Base-by-base conservation (phyloP, 495 filamentous ascomycete species). In the Extremus antarcticus region DNA sequence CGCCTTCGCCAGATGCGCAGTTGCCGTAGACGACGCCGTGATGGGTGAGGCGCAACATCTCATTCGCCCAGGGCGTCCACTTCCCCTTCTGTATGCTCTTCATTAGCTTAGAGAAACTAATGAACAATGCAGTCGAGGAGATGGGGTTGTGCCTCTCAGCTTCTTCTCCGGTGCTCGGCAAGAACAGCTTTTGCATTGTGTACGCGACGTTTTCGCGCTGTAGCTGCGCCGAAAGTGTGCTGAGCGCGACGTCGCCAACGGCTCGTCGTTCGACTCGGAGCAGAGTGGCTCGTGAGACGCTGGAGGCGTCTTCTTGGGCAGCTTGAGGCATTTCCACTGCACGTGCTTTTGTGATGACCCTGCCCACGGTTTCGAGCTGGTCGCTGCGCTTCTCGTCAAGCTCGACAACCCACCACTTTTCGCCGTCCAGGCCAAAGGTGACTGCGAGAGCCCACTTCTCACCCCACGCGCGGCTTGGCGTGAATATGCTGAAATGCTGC, bases 361-460 rank as follows among this genome's bases (percentile, higher is more conserved):
- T 53, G 8, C 22, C 17, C 3, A 29, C 17, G 19, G 4, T 23
- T 1, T 48, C 21, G 16, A 16, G 29, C 13, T 47, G 23, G 22
- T 57, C 38, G n/a, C 41, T n/a, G 8, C 50, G 45, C 35, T 43
- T 29, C 17, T 52, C 49, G 13, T 53, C 17, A 15, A 68, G 23
- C 43, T 65, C 55, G 20, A 65, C 40, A 32, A 60, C 57, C 68
- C 68, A 71, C 69, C 69, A 71, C 46, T 53, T 60, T 46, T 65
- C 60, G 35, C 66, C 69, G 22, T 54, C 29, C 3, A 65, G 32
- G 43, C 53, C 57, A 21, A 69, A 60, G 11, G 62, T 59, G 19
- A 57, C 59, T 23, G 57, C 68, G 15, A 71, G 43, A 32, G 55
- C 62, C 69, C 68, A 70, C 0, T 58, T 48, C 9, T 52, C 7